These are phyloP conservation scores for Graphilbum ipis-grandicollis DNA, from an alignment of 2,329 filamentous ascomycete species.

Conservation along the genomic window DNA sequence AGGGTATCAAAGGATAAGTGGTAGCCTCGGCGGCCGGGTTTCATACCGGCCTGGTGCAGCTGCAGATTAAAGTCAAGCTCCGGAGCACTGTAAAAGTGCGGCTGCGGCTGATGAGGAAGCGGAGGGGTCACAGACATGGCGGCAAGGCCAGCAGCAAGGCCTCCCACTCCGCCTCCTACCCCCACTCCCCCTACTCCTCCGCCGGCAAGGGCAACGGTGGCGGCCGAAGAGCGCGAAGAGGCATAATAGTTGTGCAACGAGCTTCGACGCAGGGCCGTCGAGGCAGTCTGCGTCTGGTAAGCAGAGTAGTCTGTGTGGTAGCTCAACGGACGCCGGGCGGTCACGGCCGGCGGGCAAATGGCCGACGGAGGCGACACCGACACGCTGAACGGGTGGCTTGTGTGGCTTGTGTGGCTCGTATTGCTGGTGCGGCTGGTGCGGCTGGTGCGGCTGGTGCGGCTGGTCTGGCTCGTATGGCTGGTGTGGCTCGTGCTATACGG, in stretches of 20 bases:
- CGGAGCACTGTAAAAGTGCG: conserved; percentile 61
- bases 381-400: conserved; percentile 13
- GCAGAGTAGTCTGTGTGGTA: conserved; percentile 30
- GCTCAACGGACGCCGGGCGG: conserved; percentile 29
- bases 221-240: conserved; percentile 22
- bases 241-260: conserved; percentile 34
- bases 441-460: conserved; percentile 7
- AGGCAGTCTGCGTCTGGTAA: conserved; percentile 13
- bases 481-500: conserved; percentile 24
- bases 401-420: conserved; percentile 8
- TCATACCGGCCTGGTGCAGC: conserved; percentile 30
- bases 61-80: conserved; percentile 47
- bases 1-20: conserved; percentile 71
- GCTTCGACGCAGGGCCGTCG: conserved; percentile 23
- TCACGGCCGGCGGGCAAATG: conserved; percentile 3
- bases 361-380: conserved; percentile 21
- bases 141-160: background rate
- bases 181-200: too few species aligned
- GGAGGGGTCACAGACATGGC: conserved; percentile 30
- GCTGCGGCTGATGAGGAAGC: conserved; percentile 55
- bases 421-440: conserved; percentile 6
- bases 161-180: too few species aligned
- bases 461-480: conserved; percentile 7
- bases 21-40: conserved; percentile 51
- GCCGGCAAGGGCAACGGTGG: background rate